phyloP scores from a whole-genome alignment of 2,329 filamentous ascomycete genomes.

The Ascochyta fabae region DNA sequence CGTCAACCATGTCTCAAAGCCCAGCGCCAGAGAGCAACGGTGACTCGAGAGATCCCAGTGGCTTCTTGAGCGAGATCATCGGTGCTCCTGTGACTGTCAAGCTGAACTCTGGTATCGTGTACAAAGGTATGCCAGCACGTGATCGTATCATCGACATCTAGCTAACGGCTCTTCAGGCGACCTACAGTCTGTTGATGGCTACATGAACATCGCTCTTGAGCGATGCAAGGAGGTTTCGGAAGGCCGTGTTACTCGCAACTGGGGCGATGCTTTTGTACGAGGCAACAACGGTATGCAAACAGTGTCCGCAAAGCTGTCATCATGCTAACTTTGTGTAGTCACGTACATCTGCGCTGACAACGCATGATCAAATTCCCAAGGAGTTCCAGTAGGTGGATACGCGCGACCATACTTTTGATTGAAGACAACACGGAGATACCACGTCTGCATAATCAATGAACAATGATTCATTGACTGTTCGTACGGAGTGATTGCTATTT shows the following conservation, averaged over 20 bases:
- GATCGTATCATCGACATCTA: background rate
- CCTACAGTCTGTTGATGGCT: slow-evolving; percentile 95
- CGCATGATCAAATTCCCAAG: slow-evolving; percentile 18
- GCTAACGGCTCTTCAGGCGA: slow-evolving; percentile 68
- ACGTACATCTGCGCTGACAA: slow-evolving; percentile 44
- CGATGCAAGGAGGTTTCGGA: slow-evolving; percentile 93
- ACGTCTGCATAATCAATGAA: slow-evolving; percentile 6
- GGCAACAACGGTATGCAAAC: slow-evolving; percentile 83
- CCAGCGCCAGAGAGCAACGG: slow-evolving; percentile 60
- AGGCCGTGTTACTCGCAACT: slow-evolving; percentile 79
- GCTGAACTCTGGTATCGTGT: slow-evolving; percentile 97
- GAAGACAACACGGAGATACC: slow-evolving; percentile 10
- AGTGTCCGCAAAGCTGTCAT: background rate
- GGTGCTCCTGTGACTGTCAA: slow-evolving; percentile 94
- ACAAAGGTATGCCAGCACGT: slow-evolving; percentile 72
- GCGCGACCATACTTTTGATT: background rate
- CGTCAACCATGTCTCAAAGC: slow-evolving; percentile 49
- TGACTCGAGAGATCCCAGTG: slow-evolving; percentile 89
- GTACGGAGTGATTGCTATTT: background rate
- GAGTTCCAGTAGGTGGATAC: background rate
- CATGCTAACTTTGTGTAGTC: slow-evolving; percentile 28
- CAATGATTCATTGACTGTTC: background rate
- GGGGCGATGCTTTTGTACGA: slow-evolving; percentile 93
- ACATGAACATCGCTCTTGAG: slow-evolving; percentile 99
- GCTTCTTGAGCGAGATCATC: slow-evolving; percentile 93